Percentiles rank a stretch among this genome's conserved stretches.
phyloP scores from a whole-genome alignment of 352 stramenopile genomes.

The Phytopythium kandeliae region DNA sequence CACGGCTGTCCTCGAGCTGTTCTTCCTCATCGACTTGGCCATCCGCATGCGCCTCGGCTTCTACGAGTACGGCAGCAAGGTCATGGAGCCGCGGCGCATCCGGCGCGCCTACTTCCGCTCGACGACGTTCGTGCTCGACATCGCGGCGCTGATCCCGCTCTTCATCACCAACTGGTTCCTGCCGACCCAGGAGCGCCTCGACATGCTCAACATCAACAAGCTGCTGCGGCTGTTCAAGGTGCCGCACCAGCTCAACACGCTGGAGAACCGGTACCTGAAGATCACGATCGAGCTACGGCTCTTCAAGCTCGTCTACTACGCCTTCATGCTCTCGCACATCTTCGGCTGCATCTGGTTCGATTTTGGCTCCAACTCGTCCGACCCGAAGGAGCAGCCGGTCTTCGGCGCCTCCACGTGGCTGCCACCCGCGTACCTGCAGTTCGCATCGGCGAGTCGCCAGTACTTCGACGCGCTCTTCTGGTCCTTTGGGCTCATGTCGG shows the following conservation, averaged over 20 bases:
- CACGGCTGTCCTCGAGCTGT: slow-evolving; percentile 27
- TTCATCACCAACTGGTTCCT: slow-evolving; percentile 33
- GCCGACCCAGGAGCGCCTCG: slow-evolving; percentile 13
- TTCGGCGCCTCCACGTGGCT: slow-evolving; percentile 34
- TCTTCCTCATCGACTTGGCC: slow-evolving; percentile 40
- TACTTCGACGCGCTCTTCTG: slow-evolving; percentile 33
- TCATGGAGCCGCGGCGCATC: slow-evolving; percentile 31
- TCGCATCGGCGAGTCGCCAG: slow-evolving; percentile 12
- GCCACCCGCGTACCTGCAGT: slow-evolving; percentile 14
- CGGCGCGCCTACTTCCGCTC: slow-evolving; percentile 31
- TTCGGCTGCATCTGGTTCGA: slow-evolving; percentile 53
- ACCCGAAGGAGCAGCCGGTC: background rate
- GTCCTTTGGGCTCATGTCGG: slow-evolving; percentile 38
- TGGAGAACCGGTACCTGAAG: slow-evolving; percentile 42
- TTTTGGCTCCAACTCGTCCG: slow-evolving; percentile 35
- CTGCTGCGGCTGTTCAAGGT: slow-evolving; percentile 42
- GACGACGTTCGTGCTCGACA: slow-evolving; percentile 28
- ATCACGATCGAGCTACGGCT: slow-evolving; percentile 34
- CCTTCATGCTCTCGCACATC: slow-evolving; percentile 40
- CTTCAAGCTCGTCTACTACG: slow-evolving; percentile 57
- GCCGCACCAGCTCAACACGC: slow-evolving; percentile 25
- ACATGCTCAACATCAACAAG: slow-evolving; percentile 52
- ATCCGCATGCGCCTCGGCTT: slow-evolving; percentile 35
- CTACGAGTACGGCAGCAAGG: slow-evolving; percentile 50
- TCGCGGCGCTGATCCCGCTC: slow-evolving; percentile 29